Evolutionary conservation across 257 asterid species (phyloP), one percentile per base, ranked within the genome.

Genomic region (Schizonepeta tenuifolia): DNA sequence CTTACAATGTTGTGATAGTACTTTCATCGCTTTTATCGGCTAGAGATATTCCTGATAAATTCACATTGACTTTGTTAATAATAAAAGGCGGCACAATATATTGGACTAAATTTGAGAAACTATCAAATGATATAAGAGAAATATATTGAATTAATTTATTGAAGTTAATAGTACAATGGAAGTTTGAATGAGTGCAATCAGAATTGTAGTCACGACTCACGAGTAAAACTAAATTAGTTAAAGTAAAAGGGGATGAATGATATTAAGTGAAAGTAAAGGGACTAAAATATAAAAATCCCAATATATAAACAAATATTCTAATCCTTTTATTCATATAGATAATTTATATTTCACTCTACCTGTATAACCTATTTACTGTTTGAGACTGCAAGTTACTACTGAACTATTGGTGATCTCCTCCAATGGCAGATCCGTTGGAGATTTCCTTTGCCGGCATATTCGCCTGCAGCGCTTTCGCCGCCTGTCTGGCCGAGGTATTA

Each of bases 401-500:
- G 49, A 36, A 63, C 77, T 55, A 24, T 12, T 22, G 46, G 31
- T 69, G 78, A 65, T 77, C 76, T 71, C 73, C 77, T 73, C 60
- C 81, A 85, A 91, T 92, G 98, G 86, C 90, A 82, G 89, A 83
- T 83, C 88, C 62, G 21, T 47, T 65, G 68, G 90, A 86, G 85
- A 85, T 88, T 88, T 88, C 98, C 28, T 88, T 90, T 84, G 85
- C 84, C 79, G 88, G 85, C 65, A 81, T 89, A 69, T 87, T 93
- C 76, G 79, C 79, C 66, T 79, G 90, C 67, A 90, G 98, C 74
- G 98, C 98, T 70, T 80, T 88, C 51, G 95, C 98, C 53, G 89
- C 98, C 71, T 93, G 97, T 78, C 77, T 90, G 57, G 98, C 98
- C 36, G 98, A 93, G 98, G 98, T 93, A 76, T 40, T 28, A 18